Base-by-base conservation (phyloP, 805 yeast genomes). In the Cyberlindnera petersonii region DNA sequence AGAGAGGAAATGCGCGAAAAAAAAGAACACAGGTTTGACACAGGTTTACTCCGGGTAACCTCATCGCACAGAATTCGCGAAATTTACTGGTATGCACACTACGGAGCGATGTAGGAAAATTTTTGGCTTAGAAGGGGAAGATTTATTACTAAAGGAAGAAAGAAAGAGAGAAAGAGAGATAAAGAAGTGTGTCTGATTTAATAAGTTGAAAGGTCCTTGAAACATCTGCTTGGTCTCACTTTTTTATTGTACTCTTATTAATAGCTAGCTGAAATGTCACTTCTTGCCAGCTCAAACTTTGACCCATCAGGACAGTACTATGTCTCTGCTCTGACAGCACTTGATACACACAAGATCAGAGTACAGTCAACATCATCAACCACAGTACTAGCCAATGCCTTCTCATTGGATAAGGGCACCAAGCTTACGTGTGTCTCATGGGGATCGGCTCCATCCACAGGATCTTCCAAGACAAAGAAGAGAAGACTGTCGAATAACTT, bases 341-440 rank as follows among this genome's bases (percentile, higher is more conserved):
- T 86, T 43, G 91, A 85, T 58, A 68, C 79, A 5, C 91, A 83
- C 53, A 77, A 78, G 47, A 63, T 86, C 26, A 69, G 79, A 40
- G 84, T 83, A 3, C 81, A 79, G 53, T 70, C 82, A 15, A 67
- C 75, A 9, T 69, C 64, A 20, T 57, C 69, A 13, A 49, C 65
- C 24, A 56, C 66, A 6, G 37, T 45, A 6, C 55, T 75, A 22
- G 69, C 71, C 47, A 61, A 69, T 26, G 77, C 75, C 16, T 72
- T 74, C 50, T 66, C 69, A 11, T 63, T 82, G 19, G 81, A 73
- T 29, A 75, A 74, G 54, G 71, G 74, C 22, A 59, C 66, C 26
- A 65, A 66, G 49, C 64, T 75, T 26, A 68, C 75, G n/a, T 63
- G 65, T 24, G 40, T 83, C 35, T 52, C 65, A 6, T 82, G 89